Evolutionary conservation across 2,329 filamentous ascomycete genomes (phyloP).

Genomic region (Colletotrichum caudatum): DNA sequence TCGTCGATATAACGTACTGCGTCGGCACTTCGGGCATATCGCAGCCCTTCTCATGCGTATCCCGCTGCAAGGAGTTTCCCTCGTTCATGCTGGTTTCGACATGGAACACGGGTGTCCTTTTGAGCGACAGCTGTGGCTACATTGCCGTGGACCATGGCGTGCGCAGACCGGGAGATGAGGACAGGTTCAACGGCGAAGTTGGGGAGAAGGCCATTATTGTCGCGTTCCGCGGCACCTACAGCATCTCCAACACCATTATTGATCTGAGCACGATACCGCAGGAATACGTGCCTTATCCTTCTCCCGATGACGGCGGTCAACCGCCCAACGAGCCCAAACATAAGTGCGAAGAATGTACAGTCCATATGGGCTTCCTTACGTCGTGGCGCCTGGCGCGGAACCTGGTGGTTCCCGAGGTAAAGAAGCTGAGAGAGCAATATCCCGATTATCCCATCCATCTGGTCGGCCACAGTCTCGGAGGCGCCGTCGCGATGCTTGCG

Average conservation of each 20-base stretch:
- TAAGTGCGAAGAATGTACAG: conserved; percentile 86
- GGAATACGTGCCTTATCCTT: conserved; percentile 88
- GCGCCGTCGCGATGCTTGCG: conserved; percentile 89
- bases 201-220: conserved; percentile 72
- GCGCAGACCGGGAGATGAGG: conserved; percentile 42
- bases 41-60: conserved; percentile 86
- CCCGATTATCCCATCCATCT: conserved; percentile 81
- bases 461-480: conserved; percentile 91
- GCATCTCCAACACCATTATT: conserved; percentile 88
- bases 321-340: conserved; percentile 55
- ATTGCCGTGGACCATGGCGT: conserved; percentile 82
- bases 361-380: conserved; percentile 89
- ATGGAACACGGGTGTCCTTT: conserved; percentile 89
- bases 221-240: conserved; percentile 95
- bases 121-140: conserved; percentile 94
- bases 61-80: conserved; percentile 86
- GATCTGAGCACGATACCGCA: conserved; percentile 92
- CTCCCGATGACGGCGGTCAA: conserved; percentile 58
- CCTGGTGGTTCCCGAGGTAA: conserved; percentile 75
- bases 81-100: conserved; percentile 82
- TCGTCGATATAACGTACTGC: conserved; percentile 96
- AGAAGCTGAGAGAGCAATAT: conserved; percentile 68
- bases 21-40: conserved; percentile 86
- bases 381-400: conserved; percentile 84
- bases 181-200: conserved; percentile 46